phyloP scores from a whole-genome alignment of 192 early-diverging fungal species.

The Coemansia sp. region DNA sequence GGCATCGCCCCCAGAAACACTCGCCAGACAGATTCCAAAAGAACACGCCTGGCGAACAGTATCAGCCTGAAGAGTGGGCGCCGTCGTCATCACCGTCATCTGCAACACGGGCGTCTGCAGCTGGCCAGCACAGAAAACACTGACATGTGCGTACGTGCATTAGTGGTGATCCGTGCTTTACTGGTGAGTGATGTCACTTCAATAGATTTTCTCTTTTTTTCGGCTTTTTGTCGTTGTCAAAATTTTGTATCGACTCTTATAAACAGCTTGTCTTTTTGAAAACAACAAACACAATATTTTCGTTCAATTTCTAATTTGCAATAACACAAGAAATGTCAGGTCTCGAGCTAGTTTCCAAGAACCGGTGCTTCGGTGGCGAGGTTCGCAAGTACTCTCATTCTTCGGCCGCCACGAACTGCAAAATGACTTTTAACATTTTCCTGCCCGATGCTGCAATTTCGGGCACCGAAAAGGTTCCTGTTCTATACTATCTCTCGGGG shows the following conservation, averaged over 20 bases:
- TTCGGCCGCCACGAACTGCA: slow-evolving; percentile 62
- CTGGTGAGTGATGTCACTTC: neutral
- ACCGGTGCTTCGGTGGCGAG: slow-evolving; percentile 67
- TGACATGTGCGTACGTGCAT: neutral
- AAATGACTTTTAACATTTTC: slow-evolving; percentile 79
- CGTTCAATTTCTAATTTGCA: too few species aligned
- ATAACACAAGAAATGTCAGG: slow-evolving; percentile 20
- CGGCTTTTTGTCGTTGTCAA: neutral
- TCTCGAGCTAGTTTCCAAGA: slow-evolving; percentile 55
- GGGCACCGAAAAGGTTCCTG: slow-evolving; percentile 22
- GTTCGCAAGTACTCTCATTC: slow-evolving; percentile 72
- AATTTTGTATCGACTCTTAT: too few species aligned
- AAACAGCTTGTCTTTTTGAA: too few species aligned
- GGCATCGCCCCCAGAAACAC: neutral
- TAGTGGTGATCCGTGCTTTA: neutral
- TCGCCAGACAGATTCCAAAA: slow-evolving; percentile 17
- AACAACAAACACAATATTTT: too few species aligned
- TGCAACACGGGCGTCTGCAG: neutral
- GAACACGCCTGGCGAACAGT: slow-evolving; percentile 28
- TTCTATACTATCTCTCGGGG: slow-evolving; percentile 78
- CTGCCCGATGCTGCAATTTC: slow-evolving; percentile 58
- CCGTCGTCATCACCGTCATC: neutral
- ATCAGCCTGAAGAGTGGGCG: slow-evolving; percentile 34
- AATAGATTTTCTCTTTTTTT: neutral
- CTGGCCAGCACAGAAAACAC: neutral